Conservation (phyloP, 306 rosid species). For the Notholithocarpus densiflorus region DNA sequence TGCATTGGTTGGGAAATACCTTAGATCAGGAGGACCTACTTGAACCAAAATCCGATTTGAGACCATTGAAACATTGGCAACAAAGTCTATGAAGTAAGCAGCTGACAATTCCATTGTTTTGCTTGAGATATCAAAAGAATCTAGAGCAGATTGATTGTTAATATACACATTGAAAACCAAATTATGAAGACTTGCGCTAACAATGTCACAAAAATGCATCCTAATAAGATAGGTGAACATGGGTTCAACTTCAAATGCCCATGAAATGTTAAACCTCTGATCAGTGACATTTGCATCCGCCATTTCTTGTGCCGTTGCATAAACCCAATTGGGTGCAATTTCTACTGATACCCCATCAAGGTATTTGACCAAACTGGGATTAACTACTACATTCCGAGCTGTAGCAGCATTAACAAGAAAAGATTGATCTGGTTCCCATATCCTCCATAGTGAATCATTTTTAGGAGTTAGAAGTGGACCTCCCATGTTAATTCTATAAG, state of each 20-base stretch:
- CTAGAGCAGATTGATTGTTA: conserved; percentile 30
- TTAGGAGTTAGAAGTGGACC: conserved; percentile 26
- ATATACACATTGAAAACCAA: conserved; percentile 41
- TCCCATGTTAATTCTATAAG: conserved; percentile 36
- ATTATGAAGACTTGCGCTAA: conserved; percentile 20
- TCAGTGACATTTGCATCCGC: conserved; percentile 33
- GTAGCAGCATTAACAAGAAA: conserved; percentile 34
- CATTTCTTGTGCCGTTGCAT: conserved; percentile 43
- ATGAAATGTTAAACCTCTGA: conserved; percentile 40
- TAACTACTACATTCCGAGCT: conserved; percentile 16
- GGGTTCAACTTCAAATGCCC: conserved; percentile 31
- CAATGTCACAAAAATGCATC: conserved; percentile 36
- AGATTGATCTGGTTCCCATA: conserved; percentile 30
- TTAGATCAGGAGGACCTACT: conserved; percentile 29
- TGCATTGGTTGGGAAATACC: conserved; percentile 28
- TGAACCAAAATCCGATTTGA: conserved; percentile 31
- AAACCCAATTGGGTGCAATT: conserved; percentile 36
- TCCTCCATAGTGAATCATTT: conserved; percentile 36
- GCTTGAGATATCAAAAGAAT: conserved; percentile 32
- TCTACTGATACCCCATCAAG: conserved; percentile 24
- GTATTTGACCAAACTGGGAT: conserved; percentile 26
- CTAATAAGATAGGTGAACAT: conserved; percentile 30
- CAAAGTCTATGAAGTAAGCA: conserved; percentile 30
- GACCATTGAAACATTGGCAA: conserved; percentile 11
- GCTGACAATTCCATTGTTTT: conserved; percentile 26